Base-by-base conservation (phyloP, 2,329 filamentous ascomycete genomes). In the Colletotrichum godetiae region DNA sequence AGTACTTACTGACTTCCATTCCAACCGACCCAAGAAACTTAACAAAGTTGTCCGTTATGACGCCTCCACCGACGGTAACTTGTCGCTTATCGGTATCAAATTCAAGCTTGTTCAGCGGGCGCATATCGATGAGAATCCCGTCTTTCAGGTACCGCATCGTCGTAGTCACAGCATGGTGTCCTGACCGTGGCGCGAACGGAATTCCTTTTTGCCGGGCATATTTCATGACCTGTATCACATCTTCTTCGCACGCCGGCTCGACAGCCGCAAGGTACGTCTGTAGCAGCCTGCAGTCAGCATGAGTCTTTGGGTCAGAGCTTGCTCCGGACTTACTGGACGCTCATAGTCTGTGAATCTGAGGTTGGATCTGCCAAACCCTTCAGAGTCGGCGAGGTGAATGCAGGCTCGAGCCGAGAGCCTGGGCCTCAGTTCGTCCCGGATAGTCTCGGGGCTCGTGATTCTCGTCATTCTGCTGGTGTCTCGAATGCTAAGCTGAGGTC, bases 101-200 rank as follows among this genome's bases (percentile, higher is more conserved):
- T 13, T 4, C 64, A 56, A 79, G 62, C 42, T 76, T 66, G 59
- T 78, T 77, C 4, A 79, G n/a, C 2, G 67, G 67, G 22, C 75
- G 67, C 68, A 79, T 58, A 52, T 79, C 77, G 15, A 80, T 59
- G 15, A 79, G 72, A 4, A 79, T 72, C 10, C 78, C 76, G 3
- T 64, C 55, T 22, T 65, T 59, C 15, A 73, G 53, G 24, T 75
- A 72, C 12, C 72, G 65, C 65, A 76, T 76, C 27, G 62, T 66
- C 7, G 59, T 65, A 24, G 75, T 72, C 56, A 74, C 74, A 67
- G 74, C 75, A 46, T 76, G 74, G 46, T 75, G 69, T 35, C 74
- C 74, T 7, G 69, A 76, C 1, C 73, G 74, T 10, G 74, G 61
- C n/a, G 72, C 33, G 27, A 74, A 67, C 1, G 71, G 71, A 13